These are phyloP conservation scores for Colletotrichum sp. DNA, from an alignment of 2,329 filamentous ascomycete genomes.

Conservation along the genomic window DNA sequence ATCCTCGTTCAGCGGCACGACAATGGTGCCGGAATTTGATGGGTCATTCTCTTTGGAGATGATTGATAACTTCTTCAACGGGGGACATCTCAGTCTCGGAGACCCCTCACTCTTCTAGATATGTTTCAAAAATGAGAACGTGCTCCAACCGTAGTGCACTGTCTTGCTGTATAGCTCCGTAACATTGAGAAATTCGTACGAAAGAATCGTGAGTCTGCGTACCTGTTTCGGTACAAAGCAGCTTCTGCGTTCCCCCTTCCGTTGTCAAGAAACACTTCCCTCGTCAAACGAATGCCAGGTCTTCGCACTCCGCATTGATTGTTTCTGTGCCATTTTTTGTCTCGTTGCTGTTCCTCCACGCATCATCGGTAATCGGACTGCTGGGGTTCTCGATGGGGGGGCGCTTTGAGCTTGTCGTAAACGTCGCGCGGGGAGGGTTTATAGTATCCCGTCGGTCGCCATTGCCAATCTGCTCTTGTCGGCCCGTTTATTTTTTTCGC, in stretches of 20 bases:
- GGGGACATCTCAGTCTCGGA: constrained; percentile 17
- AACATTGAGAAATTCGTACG: neutral
- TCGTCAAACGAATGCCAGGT: neutral
- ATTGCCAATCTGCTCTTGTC: neutral
- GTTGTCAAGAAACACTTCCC: neutral
- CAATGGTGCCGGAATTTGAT: constrained; percentile 9
- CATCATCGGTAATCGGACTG: neutral
- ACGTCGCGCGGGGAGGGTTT: neutral
- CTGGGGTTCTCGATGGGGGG: neutral
- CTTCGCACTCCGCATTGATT: neutral
- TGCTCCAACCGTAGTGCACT: neutral
- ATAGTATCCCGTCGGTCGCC: neutral
- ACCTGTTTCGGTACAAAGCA: neutral
- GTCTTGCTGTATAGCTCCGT: neutral
- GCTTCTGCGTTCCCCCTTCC: neutral
- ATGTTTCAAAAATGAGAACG: neutral
- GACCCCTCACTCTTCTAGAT: constrained; percentile 16
- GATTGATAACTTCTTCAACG: constrained; percentile 17
- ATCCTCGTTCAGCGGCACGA: neutral
- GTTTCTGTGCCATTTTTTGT: neutral
- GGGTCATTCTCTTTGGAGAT: constrained; percentile 7
- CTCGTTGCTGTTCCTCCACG: neutral
- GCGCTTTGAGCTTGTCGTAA: neutral
- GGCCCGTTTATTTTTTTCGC: neutral
- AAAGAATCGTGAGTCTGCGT: neutral